Evolutionary conservation across 805 yeast genomes (phyloP), one percentile per base, ranked within the genome.

Genomic region (Hanseniaspora nectarophila): DNA sequence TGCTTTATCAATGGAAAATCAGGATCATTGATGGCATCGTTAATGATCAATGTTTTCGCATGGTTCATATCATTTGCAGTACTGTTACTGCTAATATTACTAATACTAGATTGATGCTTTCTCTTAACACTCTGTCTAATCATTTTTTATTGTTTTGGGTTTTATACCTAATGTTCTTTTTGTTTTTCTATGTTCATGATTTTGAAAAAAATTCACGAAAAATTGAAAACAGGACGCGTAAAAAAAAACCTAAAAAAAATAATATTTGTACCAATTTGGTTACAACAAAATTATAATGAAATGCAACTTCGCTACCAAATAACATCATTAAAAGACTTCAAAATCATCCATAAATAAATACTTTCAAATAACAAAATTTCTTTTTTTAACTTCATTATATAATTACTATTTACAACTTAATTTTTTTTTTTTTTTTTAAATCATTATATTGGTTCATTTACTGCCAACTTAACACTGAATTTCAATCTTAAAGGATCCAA

Each of bases 1-100:
- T 60, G 62, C 44, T 63, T 65, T 49, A 49, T n/a, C 7, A 49
- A 33, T 15, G 54, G 54, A 37, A 50, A 50, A 31, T 50, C 24
- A 9, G 43, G 48, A 43, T 50, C 54, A 24, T 29, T 21, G 12
- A 23, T 24, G 15, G 43, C 34, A 24, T 28, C 40, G 43, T 42
- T 49, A 12, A 49, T 32, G 8, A 49, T 28, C n/a, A 49, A 24
- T 4, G 46, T 42, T 34, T 42, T 42, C 3, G 53, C 46, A n/a
- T 46, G 23, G 38, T 46, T 46, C 24, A 18, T 46, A n/a, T 32
- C 32, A 9, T 15, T 3, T 29, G 26, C n/a, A 15, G n/a, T 9
- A 4, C 29, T 33, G 16, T 5, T 37, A 16, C 12, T 45, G 20
- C 5, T 32, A 34, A 26, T 23, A 12, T 43, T 26, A 32, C 23